Evolutionary conservation across 805 yeast genomes (phyloP), one percentile per base, ranked within the genome.

Genomic region (Peterozyma toletana): DNA sequence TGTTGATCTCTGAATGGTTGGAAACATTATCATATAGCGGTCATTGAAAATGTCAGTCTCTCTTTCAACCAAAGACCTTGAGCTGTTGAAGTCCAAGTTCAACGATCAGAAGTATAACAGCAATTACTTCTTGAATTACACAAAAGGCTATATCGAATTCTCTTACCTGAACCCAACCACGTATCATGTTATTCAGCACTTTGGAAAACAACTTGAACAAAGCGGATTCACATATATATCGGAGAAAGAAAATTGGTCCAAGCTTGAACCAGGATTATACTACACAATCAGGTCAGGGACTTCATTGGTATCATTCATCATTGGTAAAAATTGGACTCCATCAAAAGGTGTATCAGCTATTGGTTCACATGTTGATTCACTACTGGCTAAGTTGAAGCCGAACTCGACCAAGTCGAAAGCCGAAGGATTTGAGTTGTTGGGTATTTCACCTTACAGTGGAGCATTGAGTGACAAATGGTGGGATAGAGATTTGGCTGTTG

Each of bases 401-500:
- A 66, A 71, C 41, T 82, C 91, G 11, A 67, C 67, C 48, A 83
- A 80, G 55, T 55, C 59, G 5, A 63, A 70, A 7, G 76, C 80
- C 11, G 89, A 84, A 44, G 95, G 95, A 21, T 86, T 75, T 60
- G 86, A 84, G 50, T 63, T 82, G 37, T 66, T 87, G 29, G 96
- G 93, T 4, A 88, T 85, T 33, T 91, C 95, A 0, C 87, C 90
- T 2, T 87, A 87, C 58, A 78, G 86, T 18, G 93, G 93, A 29
- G 81, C 86, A 1, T 60, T 83, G 48, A 65, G 69, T 21, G 69
- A 70, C 18, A 61, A 77, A 35, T 83, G 95, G 89, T 78, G 86
- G 73, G 95, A 87, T 60, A 75, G 96, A 59, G 96, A 87, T 60
- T 72, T 87, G 48, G 93, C 95, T 38, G 60, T 87, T 48, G 95